A percentile compares a stretch with the other conserved stretches of the same genome.
These are phyloP conservation scores for Mucor irregularis DNA, from an alignment of 371 early-diverging fungal genomes.

Conservation along the genomic window DNA sequence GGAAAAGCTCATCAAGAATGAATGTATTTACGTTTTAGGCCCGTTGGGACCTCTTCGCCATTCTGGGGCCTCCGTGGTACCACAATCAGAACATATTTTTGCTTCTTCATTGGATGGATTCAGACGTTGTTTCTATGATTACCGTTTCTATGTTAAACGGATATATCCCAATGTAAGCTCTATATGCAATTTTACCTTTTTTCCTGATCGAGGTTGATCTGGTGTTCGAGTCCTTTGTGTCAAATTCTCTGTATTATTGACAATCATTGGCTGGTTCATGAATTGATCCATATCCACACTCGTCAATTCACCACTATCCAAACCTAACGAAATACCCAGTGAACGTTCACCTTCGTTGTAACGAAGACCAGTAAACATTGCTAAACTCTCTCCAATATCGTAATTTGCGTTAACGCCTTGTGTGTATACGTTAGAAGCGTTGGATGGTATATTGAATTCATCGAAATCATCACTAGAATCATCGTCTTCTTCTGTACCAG, in stretches of 20 bases:
- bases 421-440: slow-evolving; percentile 31
- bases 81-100: slow-evolving; percentile 56
- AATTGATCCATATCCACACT: slow-evolving; percentile 1
- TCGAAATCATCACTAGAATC: slow-evolving; percentile 7
- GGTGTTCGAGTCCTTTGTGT: not conserved
- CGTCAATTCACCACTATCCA: slow-evolving; percentile 26
- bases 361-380: slow-evolving; percentile 38
- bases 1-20: not conserved
- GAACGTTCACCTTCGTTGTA: slow-evolving; percentile 39
- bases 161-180: not conserved
- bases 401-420: slow-evolving; percentile 25
- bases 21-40: slow-evolving; percentile 56
- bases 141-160: not conserved
- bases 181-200: slow-evolving; percentile 19
- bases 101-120: slow-evolving; percentile 2
- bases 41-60: slow-evolving; percentile 87
- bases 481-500: not conserved
- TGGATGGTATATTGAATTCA: not conserved
- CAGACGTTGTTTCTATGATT: slow-evolving; percentile 8
- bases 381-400: slow-evolving; percentile 26
- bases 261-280: slow-evolving; percentile 7
- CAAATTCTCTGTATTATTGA: slow-evolving; percentile 14
- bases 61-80: slow-evolving; percentile 76
- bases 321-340: slow-evolving; percentile 36
- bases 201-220: not conserved